Evolutionary conservation across 345 rosid genomes (phyloP).

Genomic region (Citrus reticulata): DNA sequence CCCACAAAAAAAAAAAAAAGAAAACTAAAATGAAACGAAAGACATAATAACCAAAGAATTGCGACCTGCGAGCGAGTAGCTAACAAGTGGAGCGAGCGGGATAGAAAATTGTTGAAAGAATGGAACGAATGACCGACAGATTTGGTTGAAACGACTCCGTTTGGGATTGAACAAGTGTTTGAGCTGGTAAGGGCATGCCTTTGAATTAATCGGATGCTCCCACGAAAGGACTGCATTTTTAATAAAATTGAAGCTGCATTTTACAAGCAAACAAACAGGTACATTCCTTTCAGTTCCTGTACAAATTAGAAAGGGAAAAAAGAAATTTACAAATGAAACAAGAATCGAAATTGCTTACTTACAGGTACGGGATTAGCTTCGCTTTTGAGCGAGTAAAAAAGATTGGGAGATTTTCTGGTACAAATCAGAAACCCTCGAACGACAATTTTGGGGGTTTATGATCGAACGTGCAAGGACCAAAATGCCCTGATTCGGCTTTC

Average conservation of each 20-base stretch:
- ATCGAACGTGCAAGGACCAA: background rate
- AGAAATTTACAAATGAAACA: background rate
- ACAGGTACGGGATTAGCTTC: background rate
- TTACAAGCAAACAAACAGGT: background rate
- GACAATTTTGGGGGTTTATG: background rate
- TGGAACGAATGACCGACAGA: constrained; percentile 7
- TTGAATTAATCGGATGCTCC: constrained; percentile 24
- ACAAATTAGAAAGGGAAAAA: background rate
- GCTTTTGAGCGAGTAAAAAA: background rate
- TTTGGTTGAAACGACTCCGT: background rate
- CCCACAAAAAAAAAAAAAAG: background rate
- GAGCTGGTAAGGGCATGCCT: constrained; percentile 18
- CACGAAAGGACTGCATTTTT: constrained; percentile 35
- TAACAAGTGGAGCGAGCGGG: constrained; percentile 14
- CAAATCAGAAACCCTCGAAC: constrained; percentile 5
- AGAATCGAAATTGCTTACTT: background rate
- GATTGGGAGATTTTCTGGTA: background rate
- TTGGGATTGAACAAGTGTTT: constrained; percentile 8
- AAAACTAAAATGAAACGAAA: too few species aligned
- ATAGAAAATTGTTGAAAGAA: constrained; percentile 3
- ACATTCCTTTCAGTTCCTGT: background rate
- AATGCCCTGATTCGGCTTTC: background rate
- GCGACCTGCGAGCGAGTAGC: constrained; percentile 9
- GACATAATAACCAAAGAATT: background rate
- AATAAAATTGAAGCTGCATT: background rate